Evolutionary conservation across 164 flowering plant species (phyloP), one percentile per base, ranked within the genome.

Genomic region (Euptelea pleiosperma): DNA sequence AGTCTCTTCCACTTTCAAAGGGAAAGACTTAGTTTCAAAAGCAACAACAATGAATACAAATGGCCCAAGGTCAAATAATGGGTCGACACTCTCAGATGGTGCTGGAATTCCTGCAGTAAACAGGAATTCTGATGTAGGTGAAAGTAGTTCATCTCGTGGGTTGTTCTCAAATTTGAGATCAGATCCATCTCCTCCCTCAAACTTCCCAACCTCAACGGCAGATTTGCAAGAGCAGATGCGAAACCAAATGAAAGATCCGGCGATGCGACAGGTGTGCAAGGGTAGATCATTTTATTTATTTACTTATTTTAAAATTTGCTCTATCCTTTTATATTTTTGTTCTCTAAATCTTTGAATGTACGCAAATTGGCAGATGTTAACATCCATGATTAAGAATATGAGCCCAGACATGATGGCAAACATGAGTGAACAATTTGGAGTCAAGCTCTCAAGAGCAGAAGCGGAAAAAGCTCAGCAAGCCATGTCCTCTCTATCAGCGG

Each of bases 371-470:
- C 81, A 93, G 99, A 86, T 94, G 97, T 77, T 85, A 55, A 52
- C 89, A 29, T 82, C 93, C 56, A 85, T 94, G 97, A 71, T 94
- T 11, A 82, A 86, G 68, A 93, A 83, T 61, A 86, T 93, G 87
- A 91, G 71, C 73, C 99, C 97, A 30, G 97, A 94, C 2, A 83
- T 82, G 95, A 86, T 94, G 95, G 81, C 97, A 56, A 86, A 65
- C 79, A 89, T 94, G 99, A 66, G 97, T 33, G 89, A 91, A 69
- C 95, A 85, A 63, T 89, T 91, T 72, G 99, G 96, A 21, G 19
- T 87, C 16, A 91, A 94, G 63, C 84, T 94, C 65, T 85, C 99
- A 12, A 74, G 59, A 22, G 97, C 89, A 63, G 97, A 94, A 56
- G 97, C 96, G 4, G 90, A 72, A 62, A 94, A 80, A 77, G 97